A percentile compares a stretch with the other conserved stretches of the same genome.
These are phyloP conservation scores for Cryphonectria japonica DNA, from an alignment of 2,329 filamentous ascomycete genomes.

Conservation along the genomic window DNA sequence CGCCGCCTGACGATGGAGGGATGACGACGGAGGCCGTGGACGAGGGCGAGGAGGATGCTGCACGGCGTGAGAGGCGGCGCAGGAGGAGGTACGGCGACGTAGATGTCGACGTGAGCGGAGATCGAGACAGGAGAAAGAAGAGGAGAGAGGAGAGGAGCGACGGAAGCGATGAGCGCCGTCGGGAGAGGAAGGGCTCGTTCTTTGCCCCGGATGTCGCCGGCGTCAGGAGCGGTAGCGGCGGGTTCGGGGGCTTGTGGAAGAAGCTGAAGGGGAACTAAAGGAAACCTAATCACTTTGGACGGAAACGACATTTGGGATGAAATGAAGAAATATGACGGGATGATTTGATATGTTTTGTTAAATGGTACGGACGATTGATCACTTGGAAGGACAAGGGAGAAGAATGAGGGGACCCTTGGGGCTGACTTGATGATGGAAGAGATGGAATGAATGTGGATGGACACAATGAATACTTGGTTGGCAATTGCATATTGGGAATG, in stretches of 20 bases:
- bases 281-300: not conserved
- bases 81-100: constrained; percentile 49
- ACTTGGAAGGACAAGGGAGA: not conserved
- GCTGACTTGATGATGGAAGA: not conserved
- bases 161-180: constrained; percentile 48
- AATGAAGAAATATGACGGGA: not conserved
- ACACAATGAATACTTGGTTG: too few relatives aligned
- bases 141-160: constrained; percentile 41
- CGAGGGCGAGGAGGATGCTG: constrained; percentile 55
- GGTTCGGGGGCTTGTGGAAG: constrained; percentile 58
- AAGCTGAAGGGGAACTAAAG: constrained; percentile 48
- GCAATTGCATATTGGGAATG: not conserved
- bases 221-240: constrained; percentile 45
- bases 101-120: constrained; percentile 39
- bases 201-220: constrained; percentile 46
- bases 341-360: not conserved
- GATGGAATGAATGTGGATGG: not conserved
- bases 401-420: not conserved
- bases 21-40: constrained; percentile 42
- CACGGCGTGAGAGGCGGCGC: constrained; percentile 53
- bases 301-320: not conserved
- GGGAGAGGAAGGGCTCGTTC: constrained; percentile 45
- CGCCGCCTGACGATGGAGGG: constrained; percentile 53
- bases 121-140: constrained; percentile 36
- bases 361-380: not conserved